A percentile compares a stretch with the other conserved stretches of the same genome.
These are phyloP conservation scores for Sphaerobolus stellatus DNA, from an alignment of 1,284 basidiomycete genomes.

Conservation along the genomic window DNA sequence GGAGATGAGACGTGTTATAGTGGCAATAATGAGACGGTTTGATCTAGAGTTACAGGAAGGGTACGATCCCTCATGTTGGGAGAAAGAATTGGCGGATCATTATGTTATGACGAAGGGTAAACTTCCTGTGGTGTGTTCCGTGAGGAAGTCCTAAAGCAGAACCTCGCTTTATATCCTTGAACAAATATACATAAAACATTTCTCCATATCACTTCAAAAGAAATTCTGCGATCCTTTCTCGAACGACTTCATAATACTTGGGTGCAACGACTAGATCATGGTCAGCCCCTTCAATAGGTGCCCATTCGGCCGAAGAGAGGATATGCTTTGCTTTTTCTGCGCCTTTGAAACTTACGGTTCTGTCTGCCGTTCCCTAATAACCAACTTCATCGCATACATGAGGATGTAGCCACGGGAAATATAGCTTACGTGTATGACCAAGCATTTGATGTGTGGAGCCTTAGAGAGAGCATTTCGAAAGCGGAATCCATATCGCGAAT, in stretches of 20 bases:
- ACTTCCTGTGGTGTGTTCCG: constrained; percentile 24
- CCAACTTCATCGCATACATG: background rate
- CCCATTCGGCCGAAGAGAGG: background rate
- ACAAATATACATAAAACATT: too few relatives aligned
- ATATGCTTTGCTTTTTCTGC: background rate
- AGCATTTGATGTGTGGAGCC: background rate
- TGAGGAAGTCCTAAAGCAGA: too few relatives aligned
- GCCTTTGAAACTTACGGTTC: background rate
- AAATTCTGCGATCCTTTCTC: too few relatives aligned
- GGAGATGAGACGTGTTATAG: constrained; percentile 33
- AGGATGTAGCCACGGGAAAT: background rate
- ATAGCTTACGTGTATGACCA: background rate
- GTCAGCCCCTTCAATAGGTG: background rate
- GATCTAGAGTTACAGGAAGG: constrained; percentile 27
- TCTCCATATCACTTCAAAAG: too few relatives aligned
- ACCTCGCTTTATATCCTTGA: too few relatives aligned
- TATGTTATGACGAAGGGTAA: constrained; percentile 29
- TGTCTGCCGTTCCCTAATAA: background rate
- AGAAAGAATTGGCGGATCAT: constrained; percentile 26
- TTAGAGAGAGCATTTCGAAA: background rate
- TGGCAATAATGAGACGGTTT: constrained; percentile 30
- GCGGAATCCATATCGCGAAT: background rate
- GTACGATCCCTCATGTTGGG: constrained; percentile 29
- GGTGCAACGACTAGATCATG: background rate
- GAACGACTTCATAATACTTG: background rate